phyloP scores from a whole-genome alignment of 257 asterid species.

The Nicotiana undulata region DNA sequence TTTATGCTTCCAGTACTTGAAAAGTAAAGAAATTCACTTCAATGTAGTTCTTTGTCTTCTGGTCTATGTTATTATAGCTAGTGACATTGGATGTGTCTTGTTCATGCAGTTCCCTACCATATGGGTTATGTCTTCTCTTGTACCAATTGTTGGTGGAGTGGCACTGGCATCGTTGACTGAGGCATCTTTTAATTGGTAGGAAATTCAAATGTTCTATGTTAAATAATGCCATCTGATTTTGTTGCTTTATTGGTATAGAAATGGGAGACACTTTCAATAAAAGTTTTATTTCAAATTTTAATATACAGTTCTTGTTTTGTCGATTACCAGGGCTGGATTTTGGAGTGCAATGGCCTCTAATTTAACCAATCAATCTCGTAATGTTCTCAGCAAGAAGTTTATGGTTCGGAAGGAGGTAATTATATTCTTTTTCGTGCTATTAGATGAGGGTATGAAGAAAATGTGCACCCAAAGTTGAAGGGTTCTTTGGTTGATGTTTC shows the following conservation, averaged over 20 bases:
- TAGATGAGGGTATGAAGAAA: background rate
- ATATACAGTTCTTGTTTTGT: background rate
- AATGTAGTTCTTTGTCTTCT: background rate
- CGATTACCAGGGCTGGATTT: conserved; percentile 67
- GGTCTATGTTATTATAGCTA: background rate
- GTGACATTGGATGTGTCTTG: background rate
- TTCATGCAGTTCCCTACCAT: conserved; percentile 51
- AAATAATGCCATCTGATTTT: background rate
- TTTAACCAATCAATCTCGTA: conserved; percentile 86
- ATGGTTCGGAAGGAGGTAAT: conserved; percentile 92
- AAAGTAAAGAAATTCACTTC: background rate
- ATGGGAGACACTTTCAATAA: background rate
- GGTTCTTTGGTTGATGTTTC: background rate
- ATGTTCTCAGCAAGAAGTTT: conserved; percentile 92
- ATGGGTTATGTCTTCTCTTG: conserved; percentile 85
- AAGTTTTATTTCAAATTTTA: background rate
- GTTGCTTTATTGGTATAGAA: conserved; percentile 11
- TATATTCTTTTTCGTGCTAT: background rate
- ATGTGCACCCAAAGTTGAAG: background rate
- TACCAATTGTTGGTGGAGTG: conserved; percentile 94
- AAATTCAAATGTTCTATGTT: conserved; percentile 5
- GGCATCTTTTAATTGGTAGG: conserved; percentile 83
- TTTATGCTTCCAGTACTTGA: background rate
- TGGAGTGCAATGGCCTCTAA: conserved; percentile 99
- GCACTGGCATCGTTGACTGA: conserved; percentile 88